Percentiles rank a stretch among this genome's conserved stretches.
phyloP scores from a whole-genome alignment of 2,329 filamentous ascomycete genomes.

The Mollisia scopiformis region DNA sequence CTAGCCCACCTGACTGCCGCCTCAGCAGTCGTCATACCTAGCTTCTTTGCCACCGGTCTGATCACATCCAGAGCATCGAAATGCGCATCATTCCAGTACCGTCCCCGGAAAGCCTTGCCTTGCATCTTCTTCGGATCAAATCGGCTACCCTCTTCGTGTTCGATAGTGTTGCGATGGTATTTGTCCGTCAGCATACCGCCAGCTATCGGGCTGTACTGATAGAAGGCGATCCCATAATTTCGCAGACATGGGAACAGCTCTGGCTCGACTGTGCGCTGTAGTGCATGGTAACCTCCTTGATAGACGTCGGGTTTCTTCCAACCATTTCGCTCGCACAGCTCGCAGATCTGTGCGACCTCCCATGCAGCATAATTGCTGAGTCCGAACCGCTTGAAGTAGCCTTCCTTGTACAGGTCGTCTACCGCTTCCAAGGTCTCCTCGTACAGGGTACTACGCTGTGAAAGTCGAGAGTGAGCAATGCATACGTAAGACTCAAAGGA shows the following conservation, averaged over 20 bases:
- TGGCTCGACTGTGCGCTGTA: constrained; percentile 56
- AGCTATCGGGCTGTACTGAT: constrained; percentile 63
- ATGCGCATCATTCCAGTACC: constrained; percentile 64
- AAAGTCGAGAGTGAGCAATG: too few species aligned
- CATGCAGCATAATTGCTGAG: constrained; percentile 61
- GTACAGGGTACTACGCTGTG: too few species aligned
- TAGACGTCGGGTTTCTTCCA: constrained; percentile 40
- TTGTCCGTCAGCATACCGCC: constrained; percentile 49
- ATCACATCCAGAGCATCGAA: constrained; percentile 70
- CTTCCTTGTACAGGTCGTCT: constrained; percentile 37
- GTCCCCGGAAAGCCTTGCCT: constrained; percentile 53
- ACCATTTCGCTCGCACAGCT: constrained; percentile 36
- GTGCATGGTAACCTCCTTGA: constrained; percentile 38
- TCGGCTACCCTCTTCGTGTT: constrained; percentile 18
- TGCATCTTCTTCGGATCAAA: constrained; percentile 47
- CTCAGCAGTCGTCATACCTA: constrained; percentile 72
- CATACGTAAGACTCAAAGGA: too few species aligned
- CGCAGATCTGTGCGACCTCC: constrained; percentile 34
- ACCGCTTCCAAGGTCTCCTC: constrained; percentile 34
- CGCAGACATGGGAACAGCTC: constrained; percentile 61
- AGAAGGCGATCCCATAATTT: constrained; percentile 62
- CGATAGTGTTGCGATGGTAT: constrained; percentile 51
- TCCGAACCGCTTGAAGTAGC: constrained; percentile 50
- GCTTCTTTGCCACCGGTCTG: constrained; percentile 67
- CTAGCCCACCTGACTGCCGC: constrained; percentile 74